Percentiles rank a stretch among this genome's conserved stretches.
Conservation (phyloP, 441 rosid genomes). For the Populus trichocarpa region DNA sequence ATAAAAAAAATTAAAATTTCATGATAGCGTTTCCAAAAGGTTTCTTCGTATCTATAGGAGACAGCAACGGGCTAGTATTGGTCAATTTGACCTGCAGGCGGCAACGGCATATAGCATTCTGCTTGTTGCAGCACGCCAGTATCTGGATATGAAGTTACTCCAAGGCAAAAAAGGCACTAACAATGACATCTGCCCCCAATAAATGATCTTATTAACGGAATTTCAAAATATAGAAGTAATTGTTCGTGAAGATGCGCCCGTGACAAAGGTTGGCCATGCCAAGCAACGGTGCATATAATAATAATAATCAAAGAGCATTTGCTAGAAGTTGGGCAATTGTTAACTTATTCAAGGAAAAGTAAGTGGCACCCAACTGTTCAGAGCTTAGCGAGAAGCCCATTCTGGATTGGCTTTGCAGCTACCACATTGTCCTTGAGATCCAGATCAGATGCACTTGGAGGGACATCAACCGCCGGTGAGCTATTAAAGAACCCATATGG, state of each 20-base stretch:
- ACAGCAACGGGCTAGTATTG: no score
- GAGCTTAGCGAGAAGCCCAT: constrained; percentile 61
- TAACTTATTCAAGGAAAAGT: constrained; percentile 2
- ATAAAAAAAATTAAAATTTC: no score
- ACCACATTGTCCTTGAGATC: constrained; percentile 63
- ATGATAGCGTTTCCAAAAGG: no score
- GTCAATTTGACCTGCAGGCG: background rate
- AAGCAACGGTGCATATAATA: background rate
- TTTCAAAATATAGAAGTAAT: no score
- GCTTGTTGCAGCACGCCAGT: background rate
- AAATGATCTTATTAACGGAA: no score
- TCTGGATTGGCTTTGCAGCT: constrained; percentile 43
- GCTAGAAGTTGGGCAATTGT: background rate
- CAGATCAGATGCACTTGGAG: constrained; percentile 60
- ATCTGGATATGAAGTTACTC: background rate
- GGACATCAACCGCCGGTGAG: constrained; percentile 82
- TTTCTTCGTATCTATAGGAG: no score
- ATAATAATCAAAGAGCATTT: background rate
- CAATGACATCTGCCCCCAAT: background rate
- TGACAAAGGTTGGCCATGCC: no score
- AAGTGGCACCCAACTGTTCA: constrained; percentile 20
- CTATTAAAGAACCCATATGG: constrained; percentile 87
- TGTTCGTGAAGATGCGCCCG: no score
- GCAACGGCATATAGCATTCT: background rate
- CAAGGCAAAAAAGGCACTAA: background rate